Conservation (phyloP, 192 early-diverging fungal species). For the Radiomyces spectabilis region DNA sequence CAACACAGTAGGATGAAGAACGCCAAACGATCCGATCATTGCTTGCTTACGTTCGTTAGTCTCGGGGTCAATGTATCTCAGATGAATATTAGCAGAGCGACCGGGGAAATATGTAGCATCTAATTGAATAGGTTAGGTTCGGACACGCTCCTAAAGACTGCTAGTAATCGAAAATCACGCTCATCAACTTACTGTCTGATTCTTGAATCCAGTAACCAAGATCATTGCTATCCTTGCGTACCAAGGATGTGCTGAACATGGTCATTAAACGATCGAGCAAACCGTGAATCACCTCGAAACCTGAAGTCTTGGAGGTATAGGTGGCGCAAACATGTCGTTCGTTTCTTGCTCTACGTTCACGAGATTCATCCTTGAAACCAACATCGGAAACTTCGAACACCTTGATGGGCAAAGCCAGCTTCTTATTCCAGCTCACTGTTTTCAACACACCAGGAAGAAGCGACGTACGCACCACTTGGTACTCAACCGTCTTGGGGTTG, state of each 20-base stretch:
- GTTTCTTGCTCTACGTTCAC: slow-evolving; percentile 79
- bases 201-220: slow-evolving; percentile 77
- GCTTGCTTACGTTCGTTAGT: slow-evolving; percentile 21
- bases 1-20: slow-evolving; percentile 88
- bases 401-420: slow-evolving; percentile 83
- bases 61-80: slow-evolving; percentile 36
- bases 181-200: slow-evolving; percentile 55
- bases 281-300: slow-evolving; percentile 88
- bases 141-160: too few relatives aligned
- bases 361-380: slow-evolving; percentile 77
- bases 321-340: slow-evolving; percentile 81
- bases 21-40: slow-evolving; percentile 81
- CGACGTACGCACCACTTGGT: slow-evolving; percentile 88
- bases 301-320: slow-evolving; percentile 76
- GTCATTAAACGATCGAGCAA: slow-evolving; percentile 85
- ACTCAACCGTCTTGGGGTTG: slow-evolving; percentile 90
- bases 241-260: slow-evolving; percentile 59
- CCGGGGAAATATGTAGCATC: slow-evolving; percentile 88
- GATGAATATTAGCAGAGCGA: slow-evolving; percentile 82
- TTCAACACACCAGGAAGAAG: slow-evolving; percentile 92
- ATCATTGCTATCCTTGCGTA: slow-evolving; percentile 36
- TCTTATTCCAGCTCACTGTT: slow-evolving; percentile 82
- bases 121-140: too few relatives aligned
- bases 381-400: slow-evolving; percentile 97
- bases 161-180: too few relatives aligned